Evolutionary conservation across 2,329 filamentous ascomycete species (phyloP), one percentile per base, ranked within the genome.

Genomic region (Cladosporium sp.): DNA sequence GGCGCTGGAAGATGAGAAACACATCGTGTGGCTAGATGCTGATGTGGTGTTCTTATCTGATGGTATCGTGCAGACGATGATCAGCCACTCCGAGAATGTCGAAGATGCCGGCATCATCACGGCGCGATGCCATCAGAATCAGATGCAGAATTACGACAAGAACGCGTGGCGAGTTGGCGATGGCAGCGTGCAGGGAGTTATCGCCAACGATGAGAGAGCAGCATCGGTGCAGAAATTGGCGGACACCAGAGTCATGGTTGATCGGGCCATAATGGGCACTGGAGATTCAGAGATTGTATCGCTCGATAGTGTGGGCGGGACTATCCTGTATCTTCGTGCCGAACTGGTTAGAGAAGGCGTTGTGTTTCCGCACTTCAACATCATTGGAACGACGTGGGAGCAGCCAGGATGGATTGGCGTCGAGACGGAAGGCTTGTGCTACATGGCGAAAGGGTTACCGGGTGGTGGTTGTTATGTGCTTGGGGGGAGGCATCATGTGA

Each of bases 341-440:
- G 67, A 69, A 5, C 64, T 78, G 4, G 66, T 79, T 13, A 67
- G 75, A 7, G 73, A 76, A 49, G 77, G 77, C 3, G 67, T 79
- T 26, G 69, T 67, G 5, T 79, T 78, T 59, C 76, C 77, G 5
- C 71, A 73, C 11, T 75, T 70, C 36, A 74, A 76, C 51, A 69
- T 77, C 8, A 71, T 77, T 13, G 76, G 77, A n/a, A 75, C 76
- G 8, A 75, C 73, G 2, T 78, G 76, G 76, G 69, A 70, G 11
- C 71, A 72, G 39, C 70, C 76, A 5, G 77, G 77, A 6, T 76
- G 72, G 71, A 72, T 75, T 18, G 77, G 77, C 1, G 71, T 79
- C 25, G 77, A 78, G 68, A 76, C 76, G 3, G 77, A 79, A 61
- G 77, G 77, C 0, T 66, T 79, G 21, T 79, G 76, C 67, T 79